Evolutionary conservation across 1,284 basidiomycete genomes (phyloP), one percentile per base, ranked within the genome.

Genomic region (Phlebopus sp.): DNA sequence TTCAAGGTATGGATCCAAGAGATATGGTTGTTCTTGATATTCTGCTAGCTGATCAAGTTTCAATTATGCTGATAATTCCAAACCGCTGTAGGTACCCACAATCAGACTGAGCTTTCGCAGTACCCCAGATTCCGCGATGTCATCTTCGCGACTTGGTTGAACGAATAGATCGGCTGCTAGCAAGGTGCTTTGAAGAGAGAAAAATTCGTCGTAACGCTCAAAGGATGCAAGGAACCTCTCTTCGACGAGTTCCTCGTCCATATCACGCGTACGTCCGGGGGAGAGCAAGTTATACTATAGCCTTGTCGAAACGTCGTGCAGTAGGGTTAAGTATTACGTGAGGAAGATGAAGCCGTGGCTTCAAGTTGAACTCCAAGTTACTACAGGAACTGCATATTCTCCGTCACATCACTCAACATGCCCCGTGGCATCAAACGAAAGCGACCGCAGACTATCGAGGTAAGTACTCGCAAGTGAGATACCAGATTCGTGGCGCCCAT

Each of bases 1-100:
- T 59, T 94, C 90, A n/a, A 99, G 77, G 59, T 82, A 86, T n/a
- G 95, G 94, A 65, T 99, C 97, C n/a, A 98, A 78, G 0, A 99
- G 79, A 60, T 95, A 92, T 2, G 94, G 77, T 59, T 96, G 90
- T 51, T 98, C 95, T 63, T 97, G 94, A 62, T 97, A 99, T 63
- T 85, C 80, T 64, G 84, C 81, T 35, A 98, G 79, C 94, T 97
- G 41, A 13, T 35, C 50, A 23, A 42, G 7, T 44, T 46, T 40
- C 9, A 30, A 40, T 35, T 34, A 47, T 41, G 39, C 37, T 2
- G 15, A n/a, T 34, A 37, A 49, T 27, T 38, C 37, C 32, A 37
- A 53, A 51, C 30, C 18, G 44, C 39, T n/a, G 34, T 27, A 42
- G 5, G 40, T n/a, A 62, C 67, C 45, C 55, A 69, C 67, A 29